Evolutionary conservation across 192 early-diverging fungal genomes (phyloP).

Genomic region (Chytriomyces confervae): DNA sequence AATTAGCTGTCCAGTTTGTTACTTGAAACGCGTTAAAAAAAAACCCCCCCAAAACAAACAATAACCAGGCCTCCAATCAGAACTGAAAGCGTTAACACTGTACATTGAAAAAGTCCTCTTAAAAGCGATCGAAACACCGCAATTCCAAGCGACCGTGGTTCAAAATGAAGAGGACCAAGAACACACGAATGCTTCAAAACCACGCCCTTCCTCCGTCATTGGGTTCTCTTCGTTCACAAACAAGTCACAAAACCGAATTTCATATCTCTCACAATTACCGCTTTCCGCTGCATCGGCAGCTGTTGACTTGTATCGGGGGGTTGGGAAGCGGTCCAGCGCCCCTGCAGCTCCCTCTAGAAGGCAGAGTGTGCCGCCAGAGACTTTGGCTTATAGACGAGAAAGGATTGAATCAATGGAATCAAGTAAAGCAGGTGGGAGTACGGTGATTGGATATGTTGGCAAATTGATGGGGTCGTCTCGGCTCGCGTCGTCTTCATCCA

Average conservation of each 20-base stretch:
- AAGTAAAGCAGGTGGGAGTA: neutral
- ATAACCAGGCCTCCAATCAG: conserved; percentile 29
- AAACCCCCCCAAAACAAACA: neutral
- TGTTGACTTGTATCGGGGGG: neutral
- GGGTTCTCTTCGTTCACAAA: neutral
- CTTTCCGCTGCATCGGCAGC: neutral
- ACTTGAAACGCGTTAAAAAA: neutral
- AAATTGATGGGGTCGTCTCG: neutral
- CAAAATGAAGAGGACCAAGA: neutral
- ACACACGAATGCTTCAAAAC: no score
- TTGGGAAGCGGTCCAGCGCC: neutral
- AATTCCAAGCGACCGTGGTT: neutral
- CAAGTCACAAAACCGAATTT: conserved; percentile 4
- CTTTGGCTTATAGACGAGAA: neutral
- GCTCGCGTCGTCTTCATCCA: neutral
- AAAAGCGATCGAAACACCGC: neutral
- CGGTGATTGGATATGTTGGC: neutral
- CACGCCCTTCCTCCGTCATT: neutral
- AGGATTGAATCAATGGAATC: neutral
- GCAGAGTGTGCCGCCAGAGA: neutral
- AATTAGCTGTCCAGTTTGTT: neutral
- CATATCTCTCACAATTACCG: neutral
- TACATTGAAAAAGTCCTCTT: conserved; percentile 14
- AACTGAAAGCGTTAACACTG: conserved; percentile 47
- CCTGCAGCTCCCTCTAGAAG: neutral